Base-by-base conservation (phyloP, 306 rosid species). In the Malus sylvestris region DNA sequence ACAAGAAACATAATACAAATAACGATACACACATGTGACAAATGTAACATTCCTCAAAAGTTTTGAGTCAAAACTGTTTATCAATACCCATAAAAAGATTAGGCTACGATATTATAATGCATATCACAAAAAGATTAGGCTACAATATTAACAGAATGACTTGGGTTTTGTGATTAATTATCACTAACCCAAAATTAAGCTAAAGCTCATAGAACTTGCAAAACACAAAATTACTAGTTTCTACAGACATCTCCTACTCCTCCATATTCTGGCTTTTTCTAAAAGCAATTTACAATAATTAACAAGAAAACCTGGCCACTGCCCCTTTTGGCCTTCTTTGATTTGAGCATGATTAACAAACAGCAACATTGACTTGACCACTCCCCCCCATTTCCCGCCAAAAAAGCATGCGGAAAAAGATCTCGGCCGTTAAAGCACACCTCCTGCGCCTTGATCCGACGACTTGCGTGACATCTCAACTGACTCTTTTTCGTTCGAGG, bases 401-500 rank as follows among this genome's bases (percentile, higher is more conserved):
- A 44, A 33, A 27, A 42, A n/a, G 27, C 62, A 58, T 55, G 25
- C n/a, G 23, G 10, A 16, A 7, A 66, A 22, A 25, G 20, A 61
- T 44, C 61, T 65, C 19, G 19, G 62, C 57, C 80, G 53, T 77
- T 78, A 73, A 76, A 65, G 20, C 5, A 55, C 57, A 22, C 76
- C 82, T 45, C 80, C 89, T 62, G 73, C 61, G 70, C 81, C 78
- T 76, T 78, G 81, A 27, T 79, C 81, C 25, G 74, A 79, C 14
- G 91, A 80, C 12, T 72, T 89, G 40, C 81, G 78, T 38, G 91
- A 78, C 29, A 63, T 57, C 55, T 85, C 87, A 30, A 79, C 74
- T 8, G 87, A 59, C 74, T 79, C 84, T 15, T 15, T 16, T 59
- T 88, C 91, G 11, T 77, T 84, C 40, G 85, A 83, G 9, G 93